Percentiles rank a stretch among this genome's conserved stretches.
These are phyloP conservation scores for Physcomitrium patens DNA, from an alignment of 225 moss, liverwort and hornwort species.

Conservation along the genomic window DNA sequence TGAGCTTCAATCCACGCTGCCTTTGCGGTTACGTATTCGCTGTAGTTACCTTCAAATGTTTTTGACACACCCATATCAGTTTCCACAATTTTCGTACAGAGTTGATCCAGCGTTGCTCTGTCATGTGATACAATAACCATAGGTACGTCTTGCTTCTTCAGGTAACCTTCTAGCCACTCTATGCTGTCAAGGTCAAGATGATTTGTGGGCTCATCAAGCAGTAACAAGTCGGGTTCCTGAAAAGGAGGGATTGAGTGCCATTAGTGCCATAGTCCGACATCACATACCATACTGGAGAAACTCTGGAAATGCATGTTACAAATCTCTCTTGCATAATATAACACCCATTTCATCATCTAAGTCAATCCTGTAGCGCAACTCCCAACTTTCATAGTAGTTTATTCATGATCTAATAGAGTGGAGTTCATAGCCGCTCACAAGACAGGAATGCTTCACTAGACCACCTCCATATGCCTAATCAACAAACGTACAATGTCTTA, in stretches of 20 bases:
- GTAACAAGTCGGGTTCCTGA: slow-evolving; percentile 78
- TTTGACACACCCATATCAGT: slow-evolving; percentile 82
- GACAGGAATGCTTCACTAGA: slow-evolving; percentile 4
- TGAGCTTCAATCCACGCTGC: slow-evolving; percentile 73
- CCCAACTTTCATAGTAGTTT: not conserved
- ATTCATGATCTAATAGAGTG: not conserved
- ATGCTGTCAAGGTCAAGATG: slow-evolving; percentile 86
- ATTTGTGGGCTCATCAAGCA: slow-evolving; percentile 85
- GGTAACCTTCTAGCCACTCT: slow-evolving; percentile 78
- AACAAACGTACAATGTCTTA: not conserved
- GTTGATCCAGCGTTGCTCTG: slow-evolving; percentile 80
- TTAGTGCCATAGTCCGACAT: slow-evolving; percentile 6
- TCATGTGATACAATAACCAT: slow-evolving; percentile 90
- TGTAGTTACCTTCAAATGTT: slow-evolving; percentile 82
- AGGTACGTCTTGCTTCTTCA: slow-evolving; percentile 80
- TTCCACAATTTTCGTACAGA: slow-evolving; percentile 86
- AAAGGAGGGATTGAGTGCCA: not conserved
- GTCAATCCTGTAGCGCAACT: not conserved
- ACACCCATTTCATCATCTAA: slow-evolving; percentile 7
- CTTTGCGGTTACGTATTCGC: slow-evolving; percentile 68
- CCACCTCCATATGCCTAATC: not conserved
- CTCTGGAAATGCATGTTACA: slow-evolving; percentile 2
- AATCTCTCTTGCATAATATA: not conserved
- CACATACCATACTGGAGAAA: not conserved
- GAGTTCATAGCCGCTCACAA: not conserved